Percentiles rank a stretch among this genome's conserved stretches.
phyloP scores from a whole-genome alignment of 73 alveolate genomes.

The Tetrahymena thermophila region DNA sequence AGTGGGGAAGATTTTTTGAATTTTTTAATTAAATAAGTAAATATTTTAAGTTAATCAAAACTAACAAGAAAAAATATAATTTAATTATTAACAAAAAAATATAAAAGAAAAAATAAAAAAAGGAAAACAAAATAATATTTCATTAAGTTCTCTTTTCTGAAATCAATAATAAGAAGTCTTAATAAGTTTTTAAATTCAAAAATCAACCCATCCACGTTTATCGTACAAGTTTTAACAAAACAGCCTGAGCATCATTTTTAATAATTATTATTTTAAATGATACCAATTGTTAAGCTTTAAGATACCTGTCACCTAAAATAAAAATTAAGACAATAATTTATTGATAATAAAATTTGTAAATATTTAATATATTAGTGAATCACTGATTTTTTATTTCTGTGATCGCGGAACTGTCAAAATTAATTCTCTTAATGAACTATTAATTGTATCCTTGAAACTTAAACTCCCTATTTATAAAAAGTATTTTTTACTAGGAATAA shows the following conservation, averaged over 20 bases:
- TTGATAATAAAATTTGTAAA: neutral
- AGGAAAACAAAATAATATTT: neutral
- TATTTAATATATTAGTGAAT: neutral
- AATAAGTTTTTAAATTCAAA: neutral
- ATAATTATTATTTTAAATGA: neutral
- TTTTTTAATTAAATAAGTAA: neutral
- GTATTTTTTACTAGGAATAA: neutral
- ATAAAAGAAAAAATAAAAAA: neutral
- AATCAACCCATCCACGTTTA: neutral
- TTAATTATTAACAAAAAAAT: neutral
- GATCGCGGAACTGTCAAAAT: neutral
- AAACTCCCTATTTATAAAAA: neutral
- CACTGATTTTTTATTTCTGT: neutral
- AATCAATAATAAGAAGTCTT: neutral
- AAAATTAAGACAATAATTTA: neutral
- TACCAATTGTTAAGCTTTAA: neutral
- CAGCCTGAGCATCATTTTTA: neutral
- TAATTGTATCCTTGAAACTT: neutral
- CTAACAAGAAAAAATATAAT: neutral
- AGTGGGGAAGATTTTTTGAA: neutral
- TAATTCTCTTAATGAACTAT: neutral
- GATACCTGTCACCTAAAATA: neutral
- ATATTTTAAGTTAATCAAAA: neutral
- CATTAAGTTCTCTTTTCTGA: neutral
- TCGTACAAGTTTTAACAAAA: neutral